phyloP scores from a whole-genome alignment of 2,329 filamentous ascomycete genomes.

The Xylaria sp. region DNA sequence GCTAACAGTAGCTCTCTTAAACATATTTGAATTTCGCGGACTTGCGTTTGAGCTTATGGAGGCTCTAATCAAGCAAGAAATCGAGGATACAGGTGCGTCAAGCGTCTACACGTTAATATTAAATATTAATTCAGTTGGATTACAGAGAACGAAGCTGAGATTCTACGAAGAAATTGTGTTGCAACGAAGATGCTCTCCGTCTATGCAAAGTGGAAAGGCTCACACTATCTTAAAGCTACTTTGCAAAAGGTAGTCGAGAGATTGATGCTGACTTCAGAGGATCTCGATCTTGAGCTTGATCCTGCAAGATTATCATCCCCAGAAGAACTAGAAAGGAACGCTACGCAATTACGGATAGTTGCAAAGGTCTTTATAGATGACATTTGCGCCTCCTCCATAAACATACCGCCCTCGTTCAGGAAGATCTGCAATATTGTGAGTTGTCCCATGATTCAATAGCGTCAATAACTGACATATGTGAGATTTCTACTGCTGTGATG shows the following conservation, averaged over 20 bases:
- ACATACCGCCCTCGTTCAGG: conserved; percentile 71
- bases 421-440: conserved; percentile 74
- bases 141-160: conserved; percentile 72
- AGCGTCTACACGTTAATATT: conserved; percentile 12
- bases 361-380: conserved; percentile 78
- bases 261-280: conserved; percentile 72
- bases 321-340: conserved; percentile 74
- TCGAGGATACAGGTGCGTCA: conserved; percentile 69
- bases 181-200: conserved; percentile 78
- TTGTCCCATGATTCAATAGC: conserved; percentile 27
- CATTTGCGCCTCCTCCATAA: conserved; percentile 70
- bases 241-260: conserved; percentile 74
- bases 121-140: conserved; percentile 15
- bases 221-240: conserved; percentile 69
- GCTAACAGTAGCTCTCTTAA: conserved; percentile 72
- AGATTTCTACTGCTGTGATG: conserved; percentile 72
- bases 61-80: conserved; percentile 73
- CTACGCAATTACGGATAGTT: conserved; percentile 71
- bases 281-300: conserved; percentile 74
- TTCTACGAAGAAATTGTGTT: conserved; percentile 74
- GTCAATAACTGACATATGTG: conserved; percentile 30
- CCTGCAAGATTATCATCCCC: conserved; percentile 67
- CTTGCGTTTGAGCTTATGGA: conserved; percentile 71
- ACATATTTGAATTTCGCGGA: conserved; percentile 75
- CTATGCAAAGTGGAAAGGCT: conserved; percentile 77